Base-by-base conservation (phyloP, 208 protist species). In the Leishmania braziliensis region DNA sequence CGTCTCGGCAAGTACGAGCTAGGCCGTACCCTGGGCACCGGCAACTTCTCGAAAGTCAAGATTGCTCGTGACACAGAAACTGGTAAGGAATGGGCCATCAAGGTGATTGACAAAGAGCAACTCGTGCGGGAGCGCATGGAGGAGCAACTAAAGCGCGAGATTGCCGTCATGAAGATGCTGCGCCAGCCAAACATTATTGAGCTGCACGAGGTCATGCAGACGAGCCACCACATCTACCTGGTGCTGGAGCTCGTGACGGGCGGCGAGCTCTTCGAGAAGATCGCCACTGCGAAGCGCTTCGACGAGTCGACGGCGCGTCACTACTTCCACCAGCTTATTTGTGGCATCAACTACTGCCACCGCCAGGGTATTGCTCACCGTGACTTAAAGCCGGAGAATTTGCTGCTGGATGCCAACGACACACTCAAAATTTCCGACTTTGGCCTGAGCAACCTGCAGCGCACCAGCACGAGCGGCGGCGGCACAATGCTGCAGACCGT, bases 311-410 rank as follows among this genome's bases (percentile, higher is more conserved):
- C 84, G n/a, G 95, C 95, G 5, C 90, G 97, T 0, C 63, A 92
- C 53, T 99, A 98, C 89, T 99, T 99, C 81, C 96, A 98, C 78
- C 97, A 99, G 88, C 89, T 99, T 16, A 97, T 99, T 43, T 84
- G 88, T 20, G 97, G 95, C 29, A 87, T 99, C 46, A 80, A 90
- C 78, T 99, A 99, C 85, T 98, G 96, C 87, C 97, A 98, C 85
- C 73, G 83, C 33, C 86, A 96, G 78, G 90, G 93, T 60, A 95
- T 98, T 76, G 95, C 93, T 14, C 95, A 98, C 75, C 89, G 95
- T 23, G 98, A 98, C 84, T 75, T 98, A 36, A 98, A 98, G 85
- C 94, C 95, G 26, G 94, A 97, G 85, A 98, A 98, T 82, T 77
- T 98, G n/a, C 82, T 98, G 26, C 80, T 98, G 10, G 93, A 96